Conservation (phyloP, 352 stramenopile species). For the Phytophthora tubulina region DNA sequence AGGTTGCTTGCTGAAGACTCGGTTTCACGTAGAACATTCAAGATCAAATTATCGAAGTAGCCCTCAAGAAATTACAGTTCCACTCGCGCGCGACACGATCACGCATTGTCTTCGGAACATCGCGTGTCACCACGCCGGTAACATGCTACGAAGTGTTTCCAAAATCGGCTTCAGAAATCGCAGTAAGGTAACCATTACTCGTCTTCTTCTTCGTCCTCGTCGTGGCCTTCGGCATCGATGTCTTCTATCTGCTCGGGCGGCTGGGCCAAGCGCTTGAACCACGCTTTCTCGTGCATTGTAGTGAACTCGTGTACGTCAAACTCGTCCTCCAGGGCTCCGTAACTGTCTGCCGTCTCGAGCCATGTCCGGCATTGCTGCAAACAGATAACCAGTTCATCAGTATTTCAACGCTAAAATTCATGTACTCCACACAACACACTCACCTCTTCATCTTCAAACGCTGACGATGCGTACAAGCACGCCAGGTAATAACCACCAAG, state of each 20-base stretch:
- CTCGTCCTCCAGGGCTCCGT: constrained; percentile 80
- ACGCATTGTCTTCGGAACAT: no score
- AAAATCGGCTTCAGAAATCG: background rate
- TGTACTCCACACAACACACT: constrained; percentile 1
- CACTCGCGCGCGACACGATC: no score
- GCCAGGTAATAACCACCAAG: constrained; percentile 82
- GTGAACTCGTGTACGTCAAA: constrained; percentile 71
- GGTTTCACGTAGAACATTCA: no score
- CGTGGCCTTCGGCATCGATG: constrained; percentile 16
- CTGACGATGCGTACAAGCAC: constrained; percentile 63
- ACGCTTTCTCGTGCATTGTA: constrained; percentile 59
- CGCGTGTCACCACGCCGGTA: no score
- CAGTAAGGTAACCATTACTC: background rate
- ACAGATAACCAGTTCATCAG: constrained; percentile 1
- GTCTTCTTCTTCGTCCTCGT: constrained; percentile 3
- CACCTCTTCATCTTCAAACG: constrained; percentile 71
- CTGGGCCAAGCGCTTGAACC: constrained; percentile 69
- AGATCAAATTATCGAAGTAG: no score
- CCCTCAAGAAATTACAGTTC: no score
- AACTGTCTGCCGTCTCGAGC: constrained; percentile 84
- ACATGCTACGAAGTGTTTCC: no score
- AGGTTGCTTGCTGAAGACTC: no score
- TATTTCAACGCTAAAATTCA: background rate
- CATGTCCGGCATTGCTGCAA: constrained; percentile 70
- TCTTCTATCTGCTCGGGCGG: constrained; percentile 50